phyloP scores from a whole-genome alignment of 2,329 filamentous ascomycete genomes.

The Xylaria sp. region DNA sequence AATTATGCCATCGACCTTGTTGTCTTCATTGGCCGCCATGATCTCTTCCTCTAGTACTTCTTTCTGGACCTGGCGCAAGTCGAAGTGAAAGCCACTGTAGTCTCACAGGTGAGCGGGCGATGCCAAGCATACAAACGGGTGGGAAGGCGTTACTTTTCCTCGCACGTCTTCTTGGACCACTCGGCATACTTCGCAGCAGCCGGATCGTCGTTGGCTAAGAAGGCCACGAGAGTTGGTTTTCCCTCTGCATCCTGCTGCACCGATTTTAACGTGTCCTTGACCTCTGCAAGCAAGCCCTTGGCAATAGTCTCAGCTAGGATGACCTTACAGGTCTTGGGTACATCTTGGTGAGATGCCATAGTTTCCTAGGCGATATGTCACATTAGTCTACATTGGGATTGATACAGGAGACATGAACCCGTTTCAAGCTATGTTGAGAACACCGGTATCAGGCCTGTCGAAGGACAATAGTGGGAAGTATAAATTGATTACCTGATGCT shows the following conservation, averaged over 20 bases:
- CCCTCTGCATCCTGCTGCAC: slow-evolving; percentile 66
- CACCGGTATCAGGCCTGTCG: not conserved
- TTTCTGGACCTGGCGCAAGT: slow-evolving; percentile 83
- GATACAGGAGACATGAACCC: not conserved
- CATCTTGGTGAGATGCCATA: slow-evolving; percentile 55
- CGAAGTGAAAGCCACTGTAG: slow-evolving; percentile 85
- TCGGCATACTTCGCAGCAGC: slow-evolving; percentile 94
- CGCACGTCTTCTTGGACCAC: slow-evolving; percentile 96
- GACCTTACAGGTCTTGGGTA: slow-evolving; percentile 86
- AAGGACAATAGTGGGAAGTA: not conserved
- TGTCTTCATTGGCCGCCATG: slow-evolving; percentile 83
- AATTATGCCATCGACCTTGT: slow-evolving; percentile 85
- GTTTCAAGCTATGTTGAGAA: not conserved
- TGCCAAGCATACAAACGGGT: slow-evolving; percentile 18
- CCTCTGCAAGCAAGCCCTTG: slow-evolving; percentile 81
- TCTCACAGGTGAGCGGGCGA: slow-evolving; percentile 38
- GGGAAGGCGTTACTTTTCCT: slow-evolving; percentile 80
- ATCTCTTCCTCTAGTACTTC: slow-evolving; percentile 92
- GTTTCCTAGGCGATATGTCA: slow-evolving; percentile 32
- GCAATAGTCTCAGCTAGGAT: slow-evolving; percentile 89
- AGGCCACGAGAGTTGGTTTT: slow-evolving; percentile 85
- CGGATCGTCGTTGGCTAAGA: slow-evolving; percentile 91
- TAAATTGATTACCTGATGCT: slow-evolving; percentile 31
- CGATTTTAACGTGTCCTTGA: slow-evolving; percentile 77
- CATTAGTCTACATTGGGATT: slow-evolving; percentile 6